A percentile compares a stretch with the other conserved stretches of the same genome.
Evolutionary conservation across 2,329 filamentous ascomycete species (phyloP).

Genomic region (Ramularia collo-cygni): DNA sequence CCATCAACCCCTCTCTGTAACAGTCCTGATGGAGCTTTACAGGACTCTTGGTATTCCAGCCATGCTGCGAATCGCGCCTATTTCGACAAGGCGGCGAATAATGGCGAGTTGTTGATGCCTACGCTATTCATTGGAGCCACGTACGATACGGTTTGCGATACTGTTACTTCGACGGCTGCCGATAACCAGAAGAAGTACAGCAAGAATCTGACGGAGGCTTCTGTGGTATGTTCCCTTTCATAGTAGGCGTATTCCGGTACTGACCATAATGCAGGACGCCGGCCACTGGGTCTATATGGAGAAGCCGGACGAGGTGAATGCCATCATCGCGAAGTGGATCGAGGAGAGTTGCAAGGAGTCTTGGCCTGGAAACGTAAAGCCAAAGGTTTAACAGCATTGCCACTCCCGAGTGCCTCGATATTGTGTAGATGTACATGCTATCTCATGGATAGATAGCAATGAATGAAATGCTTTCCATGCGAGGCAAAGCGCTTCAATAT

Average conservation of each 20-base stretch:
- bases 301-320: conserved; percentile 21
- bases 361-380: conserved; percentile 11
- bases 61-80: conserved; percentile 36
- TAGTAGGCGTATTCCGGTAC: too few species aligned
- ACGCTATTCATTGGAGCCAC: conserved; percentile 35
- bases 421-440: too few species aligned
- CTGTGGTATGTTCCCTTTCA: too few species aligned
- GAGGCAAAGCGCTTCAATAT: too few species aligned
- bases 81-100: conserved; percentile 31
- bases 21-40: too few species aligned
- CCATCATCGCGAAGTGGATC: conserved; percentile 20
- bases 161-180: conserved; percentile 27
- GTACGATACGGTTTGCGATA: conserved; percentile 36
- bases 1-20: too few species aligned
- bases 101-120: conserved; percentile 30
- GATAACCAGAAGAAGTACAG: conserved; percentile 32
- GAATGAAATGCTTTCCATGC: too few species aligned
- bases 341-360: conserved; percentile 10
- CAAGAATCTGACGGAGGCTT: conserved; percentile 37
- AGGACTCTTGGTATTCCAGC: conserved; percentile 39
- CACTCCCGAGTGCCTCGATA: too few species aligned
- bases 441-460: too few species aligned
- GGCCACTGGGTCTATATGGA: conserved; percentile 22
- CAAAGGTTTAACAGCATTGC: conserved; percentile 5
- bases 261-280: too few species aligned